phyloP scores from a whole-genome alignment of 306 rosid genomes.

The Fagus sylvatica region DNA sequence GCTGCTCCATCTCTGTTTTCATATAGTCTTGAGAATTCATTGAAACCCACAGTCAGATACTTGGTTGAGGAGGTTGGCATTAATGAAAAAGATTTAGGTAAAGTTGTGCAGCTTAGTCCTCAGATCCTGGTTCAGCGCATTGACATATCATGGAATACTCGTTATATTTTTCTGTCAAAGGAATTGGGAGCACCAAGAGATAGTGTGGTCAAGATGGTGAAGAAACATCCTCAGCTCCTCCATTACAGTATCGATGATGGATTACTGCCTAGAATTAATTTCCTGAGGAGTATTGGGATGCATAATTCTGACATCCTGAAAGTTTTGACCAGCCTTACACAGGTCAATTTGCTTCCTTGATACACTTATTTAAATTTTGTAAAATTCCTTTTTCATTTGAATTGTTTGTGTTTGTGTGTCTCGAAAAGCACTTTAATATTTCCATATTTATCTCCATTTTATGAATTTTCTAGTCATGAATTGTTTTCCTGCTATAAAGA shows the following conservation, averaged over 20 bases:
- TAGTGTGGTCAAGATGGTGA: conserved; percentile 92
- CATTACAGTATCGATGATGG: conserved; percentile 96
- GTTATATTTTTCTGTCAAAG: conserved; percentile 73
- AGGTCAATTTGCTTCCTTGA: conserved; percentile 49
- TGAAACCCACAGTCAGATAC: conserved; percentile 87
- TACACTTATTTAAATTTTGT: conserved; percentile 7
- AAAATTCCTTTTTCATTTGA: background rate
- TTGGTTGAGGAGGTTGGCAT: conserved; percentile 95
- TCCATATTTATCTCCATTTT: background rate
- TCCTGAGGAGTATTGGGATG: conserved; percentile 96
- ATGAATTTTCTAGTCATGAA: background rate
- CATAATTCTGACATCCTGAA: conserved; percentile 78
- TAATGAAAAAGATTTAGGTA: conserved; percentile 82
- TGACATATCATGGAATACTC: conserved; percentile 78
- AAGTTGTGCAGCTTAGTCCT: conserved; percentile 95
- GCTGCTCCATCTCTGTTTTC: conserved; percentile 84
- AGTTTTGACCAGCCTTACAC: conserved; percentile 87
- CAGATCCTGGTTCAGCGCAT: conserved; percentile 91
- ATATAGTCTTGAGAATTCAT: conserved; percentile 85
- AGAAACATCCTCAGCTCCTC: conserved; percentile 91
- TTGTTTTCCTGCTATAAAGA: background rate
- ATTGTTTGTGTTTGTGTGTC: background rate
- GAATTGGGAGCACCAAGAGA: conserved; percentile 95
- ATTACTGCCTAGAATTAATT: conserved; percentile 88
- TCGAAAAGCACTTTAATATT: background rate